These are phyloP conservation scores for Quercus wislizeni DNA, from an alignment of 306 rosid species.

Conservation along the genomic window DNA sequence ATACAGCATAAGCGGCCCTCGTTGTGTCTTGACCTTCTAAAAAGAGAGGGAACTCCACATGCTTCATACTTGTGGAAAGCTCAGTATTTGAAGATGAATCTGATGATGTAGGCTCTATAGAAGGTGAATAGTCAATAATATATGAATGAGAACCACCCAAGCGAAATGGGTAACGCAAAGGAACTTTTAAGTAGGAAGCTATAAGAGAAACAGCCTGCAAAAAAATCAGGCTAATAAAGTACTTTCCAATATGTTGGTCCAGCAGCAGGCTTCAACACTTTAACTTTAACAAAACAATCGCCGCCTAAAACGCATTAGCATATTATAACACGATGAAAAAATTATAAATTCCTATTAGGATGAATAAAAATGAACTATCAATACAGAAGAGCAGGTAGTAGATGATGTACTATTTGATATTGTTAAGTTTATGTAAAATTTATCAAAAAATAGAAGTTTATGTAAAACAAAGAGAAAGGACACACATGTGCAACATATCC, in stretches of 20 bases:
- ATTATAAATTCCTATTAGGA: neutral
- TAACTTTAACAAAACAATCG: neutral
- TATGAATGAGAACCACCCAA: conserved; percentile 83
- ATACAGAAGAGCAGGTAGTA: neutral
- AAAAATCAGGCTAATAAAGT: conserved; percentile 31
- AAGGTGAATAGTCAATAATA: conserved; percentile 80
- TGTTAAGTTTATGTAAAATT: neutral
- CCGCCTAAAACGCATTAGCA: conserved; percentile 9
- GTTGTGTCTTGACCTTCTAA: conserved; percentile 96
- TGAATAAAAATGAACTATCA: neutral
- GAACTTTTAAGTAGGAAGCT: conserved; percentile 85
- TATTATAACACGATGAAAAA: conserved; percentile 3
- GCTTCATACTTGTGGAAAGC: conserved; percentile 44
- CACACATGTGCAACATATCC: conserved; percentile 93
- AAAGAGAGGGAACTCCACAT: conserved; percentile 81
- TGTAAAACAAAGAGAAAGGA: conserved; percentile 14
- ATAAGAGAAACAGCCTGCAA: conserved; percentile 87
- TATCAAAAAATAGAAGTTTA: neutral
- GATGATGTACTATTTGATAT: neutral
- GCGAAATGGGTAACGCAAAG: conserved; percentile 79
- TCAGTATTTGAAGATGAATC: conserved; percentile 46
- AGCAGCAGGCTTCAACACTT: conserved; percentile 11
- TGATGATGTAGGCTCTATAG: conserved; percentile 52
- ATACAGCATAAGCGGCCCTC: conserved; percentile 89
- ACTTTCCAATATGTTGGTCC: conserved; percentile 25